Evolutionary conservation across 106 monocot genomes (phyloP).

Genomic region (Alisma plantagoaquatica): DNA sequence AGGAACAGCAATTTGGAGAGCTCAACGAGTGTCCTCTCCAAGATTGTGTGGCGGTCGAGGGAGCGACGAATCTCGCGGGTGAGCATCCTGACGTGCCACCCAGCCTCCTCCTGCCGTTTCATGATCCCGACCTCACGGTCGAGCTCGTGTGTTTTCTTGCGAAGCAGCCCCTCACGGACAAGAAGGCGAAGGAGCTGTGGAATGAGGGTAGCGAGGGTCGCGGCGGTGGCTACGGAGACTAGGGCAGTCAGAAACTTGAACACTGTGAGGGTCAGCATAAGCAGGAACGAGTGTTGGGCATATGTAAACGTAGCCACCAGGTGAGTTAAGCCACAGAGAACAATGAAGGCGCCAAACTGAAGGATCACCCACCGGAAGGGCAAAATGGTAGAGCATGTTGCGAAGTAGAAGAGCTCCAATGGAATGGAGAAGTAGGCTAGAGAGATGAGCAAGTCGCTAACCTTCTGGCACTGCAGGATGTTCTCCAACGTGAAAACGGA

Average conservation of each 20-base stretch:
- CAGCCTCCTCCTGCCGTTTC: slow-evolving; percentile 10
- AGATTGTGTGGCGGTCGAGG: slow-evolving; percentile 12
- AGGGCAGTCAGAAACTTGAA: slow-evolving; percentile 33
- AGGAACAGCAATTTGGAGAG: slow-evolving; percentile 9
- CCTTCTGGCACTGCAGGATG: slow-evolving; percentile 26
- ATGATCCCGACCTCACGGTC: slow-evolving; percentile 9
- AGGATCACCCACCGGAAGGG: slow-evolving; percentile 42
- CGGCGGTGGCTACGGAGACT: slow-evolving; percentile 29
- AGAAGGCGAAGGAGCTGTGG: slow-evolving; percentile 27
- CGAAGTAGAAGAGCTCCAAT: slow-evolving; percentile 36
- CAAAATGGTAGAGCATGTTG: slow-evolving; percentile 27
- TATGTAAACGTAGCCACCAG: slow-evolving; percentile 30
- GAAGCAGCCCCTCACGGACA: slow-evolving; percentile 11
- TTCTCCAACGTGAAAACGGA: slow-evolving; percentile 16
- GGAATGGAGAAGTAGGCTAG: slow-evolving; percentile 33
- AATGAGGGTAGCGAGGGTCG: slow-evolving; percentile 27
- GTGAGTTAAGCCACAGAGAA: slow-evolving; percentile 39
- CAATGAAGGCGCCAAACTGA: slow-evolving; percentile 35
- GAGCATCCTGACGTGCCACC: slow-evolving; percentile 5
- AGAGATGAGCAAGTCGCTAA: slow-evolving; percentile 23
- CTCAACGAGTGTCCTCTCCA: slow-evolving; percentile 6
- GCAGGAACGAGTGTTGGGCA: slow-evolving; percentile 29
- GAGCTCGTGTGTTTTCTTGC: slow-evolving; percentile 9
- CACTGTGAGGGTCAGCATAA: slow-evolving; percentile 23
- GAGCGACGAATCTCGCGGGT: slow-evolving; percentile 7